phyloP scores from a whole-genome alignment of 352 stramenopile genomes.

The Phytophthora nicotianae region DNA sequence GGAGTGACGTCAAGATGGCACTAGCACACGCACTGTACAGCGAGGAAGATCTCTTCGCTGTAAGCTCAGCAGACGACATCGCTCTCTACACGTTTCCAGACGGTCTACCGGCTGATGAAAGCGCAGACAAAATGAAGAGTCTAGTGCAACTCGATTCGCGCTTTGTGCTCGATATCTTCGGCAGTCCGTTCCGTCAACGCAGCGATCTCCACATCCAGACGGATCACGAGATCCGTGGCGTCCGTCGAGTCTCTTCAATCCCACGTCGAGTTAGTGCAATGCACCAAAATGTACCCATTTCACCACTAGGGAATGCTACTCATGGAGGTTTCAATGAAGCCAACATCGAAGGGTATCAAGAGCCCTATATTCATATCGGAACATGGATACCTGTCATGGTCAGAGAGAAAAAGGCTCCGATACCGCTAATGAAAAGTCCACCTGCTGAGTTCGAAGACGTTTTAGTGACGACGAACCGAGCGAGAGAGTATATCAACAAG shows the following conservation, averaged over 20 bases:
- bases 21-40: conserved; percentile 66
- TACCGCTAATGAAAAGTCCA: conserved; percentile 43
- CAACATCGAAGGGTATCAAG: conserved; percentile 36
- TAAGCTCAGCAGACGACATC: conserved; percentile 59
- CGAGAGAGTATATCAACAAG: conserved; percentile 67
- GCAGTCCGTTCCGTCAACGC: conserved; percentile 50
- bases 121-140: conserved; percentile 27
- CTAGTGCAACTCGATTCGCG: conserved; percentile 48
- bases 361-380: conserved; percentile 81
- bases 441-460: conserved; percentile 66
- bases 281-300: conserved; percentile 19
- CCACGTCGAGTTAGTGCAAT: conserved; percentile 32
- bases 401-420: conserved; percentile 42
- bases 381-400: conserved; percentile 75
- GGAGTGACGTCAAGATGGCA: conserved; percentile 63
- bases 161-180: conserved; percentile 85
- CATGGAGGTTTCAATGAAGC: conserved; percentile 17
- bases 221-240: conserved; percentile 56
- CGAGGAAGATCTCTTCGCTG: conserved; percentile 74
- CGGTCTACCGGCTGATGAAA: conserved; percentile 36
- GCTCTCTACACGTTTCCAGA: conserved; percentile 63
- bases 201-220: conserved; percentile 63
- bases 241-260: conserved; percentile 30
- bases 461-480: conserved; percentile 64
- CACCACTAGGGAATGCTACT: conserved; percentile 39